These are phyloP conservation scores for Komagataea norvegica DNA, from an alignment of 1,139 yeast species.

Conservation along the genomic window DNA sequence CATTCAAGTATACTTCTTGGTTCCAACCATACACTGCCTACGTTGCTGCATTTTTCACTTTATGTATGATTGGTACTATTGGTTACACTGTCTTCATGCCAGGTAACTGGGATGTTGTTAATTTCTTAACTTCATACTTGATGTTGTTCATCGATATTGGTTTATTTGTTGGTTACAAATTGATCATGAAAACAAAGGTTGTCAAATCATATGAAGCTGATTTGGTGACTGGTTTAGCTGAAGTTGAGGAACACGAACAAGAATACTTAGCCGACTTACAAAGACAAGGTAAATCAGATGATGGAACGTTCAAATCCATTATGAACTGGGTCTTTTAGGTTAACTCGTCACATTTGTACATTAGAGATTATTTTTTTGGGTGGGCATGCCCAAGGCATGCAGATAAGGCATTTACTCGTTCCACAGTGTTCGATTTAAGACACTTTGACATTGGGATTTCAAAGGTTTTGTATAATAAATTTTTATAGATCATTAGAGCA, in stretches of 20 bases:
- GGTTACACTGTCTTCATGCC: slow-evolving; percentile 65
- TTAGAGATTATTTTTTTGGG: neutral
- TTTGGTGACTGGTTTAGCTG: slow-evolving; percentile 47
- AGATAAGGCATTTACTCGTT: too few species aligned
- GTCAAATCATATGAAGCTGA: slow-evolving; percentile 48
- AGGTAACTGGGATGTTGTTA: slow-evolving; percentile 53
- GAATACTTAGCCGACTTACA: slow-evolving; percentile 26
- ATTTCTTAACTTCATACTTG: slow-evolving; percentile 59
- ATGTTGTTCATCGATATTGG: slow-evolving; percentile 60
- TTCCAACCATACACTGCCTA: slow-evolving; percentile 55
- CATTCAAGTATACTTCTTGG: slow-evolving; percentile 46
- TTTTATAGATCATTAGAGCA: too few species aligned
- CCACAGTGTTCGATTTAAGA: too few species aligned
- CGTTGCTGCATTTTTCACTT: slow-evolving; percentile 42
- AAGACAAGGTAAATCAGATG: slow-evolving; percentile 5
- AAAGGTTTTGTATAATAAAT: too few species aligned
- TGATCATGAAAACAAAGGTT: slow-evolving; percentile 47
- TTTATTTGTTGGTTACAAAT: slow-evolving; percentile 53
- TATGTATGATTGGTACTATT: slow-evolving; percentile 53
- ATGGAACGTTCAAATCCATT: slow-evolving; percentile 2
- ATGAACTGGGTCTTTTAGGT: slow-evolving; percentile 11
- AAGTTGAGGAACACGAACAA: slow-evolving; percentile 50
- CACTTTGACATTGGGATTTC: too few species aligned
- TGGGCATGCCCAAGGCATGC: neutral
- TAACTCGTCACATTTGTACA: neutral